phyloP scores from a whole-genome alignment of 2,329 filamentous ascomycete genomes.

The Aspergillus tubingensis region DNA sequence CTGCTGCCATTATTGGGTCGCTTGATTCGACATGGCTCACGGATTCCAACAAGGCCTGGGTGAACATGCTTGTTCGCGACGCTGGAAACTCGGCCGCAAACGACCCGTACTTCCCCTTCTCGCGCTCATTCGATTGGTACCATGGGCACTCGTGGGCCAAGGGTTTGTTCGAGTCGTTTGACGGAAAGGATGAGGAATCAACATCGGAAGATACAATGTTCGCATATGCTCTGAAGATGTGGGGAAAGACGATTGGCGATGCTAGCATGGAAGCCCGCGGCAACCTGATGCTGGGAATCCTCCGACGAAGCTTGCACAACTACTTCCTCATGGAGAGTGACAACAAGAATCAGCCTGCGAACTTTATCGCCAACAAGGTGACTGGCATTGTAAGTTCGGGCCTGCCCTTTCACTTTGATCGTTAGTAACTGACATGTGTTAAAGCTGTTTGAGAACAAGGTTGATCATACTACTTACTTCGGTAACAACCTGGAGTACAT shows the following conservation, averaged over 20 bases:
- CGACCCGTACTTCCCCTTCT: slow-evolving; percentile 79
- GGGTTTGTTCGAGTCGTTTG: slow-evolving; percentile 54
- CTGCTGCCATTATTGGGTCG: slow-evolving; percentile 78
- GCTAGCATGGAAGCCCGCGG: slow-evolving; percentile 76
- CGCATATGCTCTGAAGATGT: slow-evolving; percentile 88
- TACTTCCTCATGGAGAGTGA: slow-evolving; percentile 79
- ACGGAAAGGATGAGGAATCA: slow-evolving; percentile 68
- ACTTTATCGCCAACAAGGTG: slow-evolving; percentile 79
- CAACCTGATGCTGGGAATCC: slow-evolving; percentile 80
- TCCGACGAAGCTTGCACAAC: slow-evolving; percentile 69
- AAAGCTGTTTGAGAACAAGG: slow-evolving; percentile 88
- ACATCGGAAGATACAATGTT: slow-evolving; percentile 89
- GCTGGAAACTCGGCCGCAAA: slow-evolving; percentile 71
- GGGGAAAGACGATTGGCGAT: slow-evolving; percentile 79
- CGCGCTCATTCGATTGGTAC: slow-evolving; percentile 87
- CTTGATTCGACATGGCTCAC: slow-evolving; percentile 75
- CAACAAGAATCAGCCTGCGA: slow-evolving; percentile 70
- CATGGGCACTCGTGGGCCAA: slow-evolving; percentile 92
- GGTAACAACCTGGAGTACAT: slow-evolving; percentile 71
- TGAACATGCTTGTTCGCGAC: slow-evolving; percentile 83
- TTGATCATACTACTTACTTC: slow-evolving; percentile 91
- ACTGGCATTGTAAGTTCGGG: slow-evolving; percentile 53
- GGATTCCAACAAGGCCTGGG: slow-evolving; percentile 70
- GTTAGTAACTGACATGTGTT: not conserved
- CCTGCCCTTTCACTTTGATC: no score